Base-by-base conservation (phyloP, 2,329 filamentous ascomycete genomes). In the Diaporthe citriasiana region DNA sequence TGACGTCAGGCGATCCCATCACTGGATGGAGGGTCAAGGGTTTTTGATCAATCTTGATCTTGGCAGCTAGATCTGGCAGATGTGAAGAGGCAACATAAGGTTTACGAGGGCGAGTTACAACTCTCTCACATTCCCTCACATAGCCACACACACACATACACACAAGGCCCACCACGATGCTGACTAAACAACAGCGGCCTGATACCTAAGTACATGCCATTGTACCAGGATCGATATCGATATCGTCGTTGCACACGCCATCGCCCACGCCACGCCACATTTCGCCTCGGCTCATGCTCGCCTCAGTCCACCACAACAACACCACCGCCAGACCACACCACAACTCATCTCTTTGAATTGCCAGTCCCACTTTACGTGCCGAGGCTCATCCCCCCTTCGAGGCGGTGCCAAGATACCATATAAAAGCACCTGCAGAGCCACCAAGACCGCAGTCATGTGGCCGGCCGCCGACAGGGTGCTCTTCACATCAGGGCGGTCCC, bases 401-500 rank as follows among this genome's bases (percentile, higher is more conserved):
- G 19, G 22, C 9, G 19, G 17, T 50, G 42, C 42, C 30, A 50
- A 51, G 63, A 25, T 47, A 33, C 2, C 50, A 22, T 70, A 59
- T 59, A 70, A 70, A 27, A 33, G 2, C 15, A 33, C 8, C 38
- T 30, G 19, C 40, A 38, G 12, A 22, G 55, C 45, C 45, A 7
- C 27, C 42, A 50, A 17, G 19, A 30, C 53, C 19, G 27, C 51
- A 59, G 47, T 38, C 53, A 74, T 75, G 73, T 70, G 73, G 65
- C 25, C 63, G 33, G 40, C 30, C 63, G 27, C 27, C 59, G 45
- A 63, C 35, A 60, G 38, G 56, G 33, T 51, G 35, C 56, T 71
- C 12, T 42, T 42, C n/a, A 17, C 45, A 22, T 53, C 70, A 63
- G 56, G 70, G 33, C 70, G 70, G 19, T 71, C 72, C 27, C 12